A percentile compares a stretch with the other conserved stretches of the same genome.
These are phyloP conservation scores for Coemansia sp. DNA, from an alignment of 192 early-diverging fungal genomes.

Conservation along the genomic window DNA sequence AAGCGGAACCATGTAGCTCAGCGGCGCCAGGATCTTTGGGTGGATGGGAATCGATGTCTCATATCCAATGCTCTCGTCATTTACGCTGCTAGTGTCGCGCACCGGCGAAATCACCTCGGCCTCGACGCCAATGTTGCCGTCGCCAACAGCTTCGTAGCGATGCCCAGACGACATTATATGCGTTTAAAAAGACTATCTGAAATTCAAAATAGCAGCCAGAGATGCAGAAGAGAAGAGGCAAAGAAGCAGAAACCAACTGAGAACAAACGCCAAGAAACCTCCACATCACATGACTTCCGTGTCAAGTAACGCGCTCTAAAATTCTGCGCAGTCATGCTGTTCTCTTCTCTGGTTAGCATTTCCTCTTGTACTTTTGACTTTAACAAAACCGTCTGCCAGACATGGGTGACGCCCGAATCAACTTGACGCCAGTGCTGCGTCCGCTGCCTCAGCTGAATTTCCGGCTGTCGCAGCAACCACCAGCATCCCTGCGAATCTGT, in stretches of 20 bases:
- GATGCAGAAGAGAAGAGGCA: not conserved
- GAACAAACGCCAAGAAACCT: slow-evolving; percentile 1
- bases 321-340: not conserved
- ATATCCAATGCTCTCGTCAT: slow-evolving; percentile 46
- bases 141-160: slow-evolving; percentile 46
- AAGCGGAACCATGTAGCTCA: slow-evolving; percentile 39
- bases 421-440: slow-evolving; percentile 15
- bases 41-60: slow-evolving; percentile 47
- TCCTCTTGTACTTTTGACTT: not conserved
- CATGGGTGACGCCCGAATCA: slow-evolving; percentile 18
- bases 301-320: not conserved
- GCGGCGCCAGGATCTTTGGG: slow-evolving; percentile 50
- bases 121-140: slow-evolving; percentile 48
- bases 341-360: not conserved
- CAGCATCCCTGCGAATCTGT: slow-evolving; percentile 16
- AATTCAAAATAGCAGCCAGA: not conserved
- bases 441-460: slow-evolving; percentile 36
- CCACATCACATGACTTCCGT: not conserved
- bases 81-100: slow-evolving; percentile 17
- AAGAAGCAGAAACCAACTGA: not conserved
- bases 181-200: not conserved
- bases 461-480: slow-evolving; percentile 39
- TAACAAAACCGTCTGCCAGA: not conserved
- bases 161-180: slow-evolving; percentile 34
- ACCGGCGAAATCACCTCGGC: slow-evolving; percentile 38